These are phyloP conservation scores for Guadua angustifolia DNA, from an alignment of 176 grass and related monocot species.

Conservation along the genomic window DNA sequence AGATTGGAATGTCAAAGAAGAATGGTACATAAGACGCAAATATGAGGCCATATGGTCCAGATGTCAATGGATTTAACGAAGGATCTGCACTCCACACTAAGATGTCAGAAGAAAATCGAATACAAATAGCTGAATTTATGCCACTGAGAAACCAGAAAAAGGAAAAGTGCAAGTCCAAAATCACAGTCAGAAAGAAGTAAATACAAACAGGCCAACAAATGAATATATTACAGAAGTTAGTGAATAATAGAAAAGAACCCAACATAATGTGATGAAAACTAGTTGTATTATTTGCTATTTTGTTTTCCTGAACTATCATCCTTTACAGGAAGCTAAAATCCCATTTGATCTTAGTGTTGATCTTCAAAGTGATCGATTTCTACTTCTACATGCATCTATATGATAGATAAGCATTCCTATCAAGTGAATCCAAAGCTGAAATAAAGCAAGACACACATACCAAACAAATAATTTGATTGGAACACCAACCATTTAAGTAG, in stretches of 20 bases:
- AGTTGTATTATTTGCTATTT: not conserved
- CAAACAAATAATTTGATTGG: conserved; percentile 14
- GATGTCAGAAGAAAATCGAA: conserved; percentile 33
- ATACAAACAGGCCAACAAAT: not conserved
- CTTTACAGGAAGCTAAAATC: not conserved
- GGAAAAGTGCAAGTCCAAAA: not conserved
- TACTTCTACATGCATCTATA: not conserved
- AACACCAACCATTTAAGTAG: not conserved
- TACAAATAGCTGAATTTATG: not conserved
- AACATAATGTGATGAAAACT: not conserved
- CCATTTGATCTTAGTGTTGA: not conserved
- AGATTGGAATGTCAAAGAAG: conserved; percentile 92
- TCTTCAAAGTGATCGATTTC: conserved; percentile 3
- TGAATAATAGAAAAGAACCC: not conserved
- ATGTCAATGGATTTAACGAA: conserved; percentile 59
- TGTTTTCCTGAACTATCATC: not conserved
- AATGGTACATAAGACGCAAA: conserved; percentile 93
- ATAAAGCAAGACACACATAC: conserved; percentile 24
- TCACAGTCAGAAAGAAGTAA: not conserved
- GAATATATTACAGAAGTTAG: not conserved
- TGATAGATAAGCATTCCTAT: not conserved
- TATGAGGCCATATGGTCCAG: conserved; percentile 93
- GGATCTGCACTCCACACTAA: conserved; percentile 58
- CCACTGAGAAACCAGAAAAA: not conserved
- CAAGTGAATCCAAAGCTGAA: conserved; percentile 3